Conservation (phyloP, 2,329 filamentous ascomycete genomes). For the Akanthomyces dipterigenus region DNA sequence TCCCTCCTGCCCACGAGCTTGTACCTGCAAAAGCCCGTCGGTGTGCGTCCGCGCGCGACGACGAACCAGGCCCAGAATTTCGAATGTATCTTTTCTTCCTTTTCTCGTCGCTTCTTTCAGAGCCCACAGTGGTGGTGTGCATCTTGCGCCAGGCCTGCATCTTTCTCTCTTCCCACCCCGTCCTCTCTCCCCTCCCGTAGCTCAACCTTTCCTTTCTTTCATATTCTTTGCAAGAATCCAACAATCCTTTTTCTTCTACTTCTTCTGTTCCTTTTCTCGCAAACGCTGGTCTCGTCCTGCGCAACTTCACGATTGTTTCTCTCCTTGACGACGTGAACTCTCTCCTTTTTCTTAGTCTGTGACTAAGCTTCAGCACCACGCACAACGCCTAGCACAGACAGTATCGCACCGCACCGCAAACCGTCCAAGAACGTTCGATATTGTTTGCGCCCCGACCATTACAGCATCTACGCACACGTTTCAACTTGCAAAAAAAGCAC, state of each 20-base stretch:
- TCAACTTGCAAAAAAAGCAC: not conserved
- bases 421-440: not conserved
- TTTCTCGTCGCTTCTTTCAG: not conserved
- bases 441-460: not conserved
- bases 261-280: not conserved
- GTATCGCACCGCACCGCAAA: too few relatives aligned
- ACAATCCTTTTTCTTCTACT: not conserved
- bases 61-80: not conserved
- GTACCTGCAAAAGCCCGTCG: not conserved
- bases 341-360: slow-evolving; percentile 7
- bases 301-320: slow-evolving; percentile 1
- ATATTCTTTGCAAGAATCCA: slow-evolving; percentile 10
- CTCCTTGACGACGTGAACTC: slow-evolving; percentile 9
- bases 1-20: not conserved
- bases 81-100: not conserved
- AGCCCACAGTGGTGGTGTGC: too few relatives aligned
- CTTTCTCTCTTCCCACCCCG: not conserved
- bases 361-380: not conserved
- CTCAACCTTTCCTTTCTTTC: slow-evolving; percentile 3
- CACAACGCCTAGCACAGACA: not conserved
- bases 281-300: slow-evolving; percentile 12
- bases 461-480: not conserved
- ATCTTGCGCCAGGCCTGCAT: not conserved
- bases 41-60: not conserved
- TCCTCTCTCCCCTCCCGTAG: too few relatives aligned